A percentile compares a stretch with the other conserved stretches of the same genome.
phyloP scores from a whole-genome alignment of 163 green algal genomes.

The Dunaliella salina region DNA sequence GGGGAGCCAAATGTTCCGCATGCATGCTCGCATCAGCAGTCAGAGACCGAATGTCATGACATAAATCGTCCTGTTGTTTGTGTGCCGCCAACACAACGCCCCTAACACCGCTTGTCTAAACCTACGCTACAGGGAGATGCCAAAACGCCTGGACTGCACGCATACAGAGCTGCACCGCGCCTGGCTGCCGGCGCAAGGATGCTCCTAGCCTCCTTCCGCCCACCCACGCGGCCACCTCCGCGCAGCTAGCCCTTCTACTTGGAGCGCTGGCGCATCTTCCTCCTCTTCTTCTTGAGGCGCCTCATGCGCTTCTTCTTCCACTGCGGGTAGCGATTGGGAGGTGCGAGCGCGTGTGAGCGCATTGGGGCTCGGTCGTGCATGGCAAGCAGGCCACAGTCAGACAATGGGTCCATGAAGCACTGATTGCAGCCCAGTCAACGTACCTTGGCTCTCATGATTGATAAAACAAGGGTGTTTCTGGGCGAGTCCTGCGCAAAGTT shows the following conservation, averaged over 20 bases:
- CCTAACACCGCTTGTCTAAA: background rate
- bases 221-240: background rate
- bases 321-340: conserved; percentile 14
- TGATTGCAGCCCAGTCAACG: background rate
- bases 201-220: background rate
- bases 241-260: conserved; percentile 36
- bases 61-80: background rate
- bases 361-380: too few relatives aligned
- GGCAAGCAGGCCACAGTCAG: background rate
- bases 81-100: background rate
- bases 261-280: conserved; percentile 54
- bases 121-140: background rate
- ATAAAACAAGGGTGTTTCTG: background rate
- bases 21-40: background rate
- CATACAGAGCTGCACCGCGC: background rate
- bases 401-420: background rate
- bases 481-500: too few relatives aligned
- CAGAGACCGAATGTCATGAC: background rate
- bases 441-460: background rate
- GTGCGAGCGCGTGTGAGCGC: background rate
- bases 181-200: too few relatives aligned
- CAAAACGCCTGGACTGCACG: too few relatives aligned
- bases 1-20: background rate
- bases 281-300: conserved; percentile 51
- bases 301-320: conserved; percentile 61